These are phyloP conservation scores for Anisodus acutangulus DNA, from an alignment of 257 asterid genomes.

Conservation along the genomic window DNA sequence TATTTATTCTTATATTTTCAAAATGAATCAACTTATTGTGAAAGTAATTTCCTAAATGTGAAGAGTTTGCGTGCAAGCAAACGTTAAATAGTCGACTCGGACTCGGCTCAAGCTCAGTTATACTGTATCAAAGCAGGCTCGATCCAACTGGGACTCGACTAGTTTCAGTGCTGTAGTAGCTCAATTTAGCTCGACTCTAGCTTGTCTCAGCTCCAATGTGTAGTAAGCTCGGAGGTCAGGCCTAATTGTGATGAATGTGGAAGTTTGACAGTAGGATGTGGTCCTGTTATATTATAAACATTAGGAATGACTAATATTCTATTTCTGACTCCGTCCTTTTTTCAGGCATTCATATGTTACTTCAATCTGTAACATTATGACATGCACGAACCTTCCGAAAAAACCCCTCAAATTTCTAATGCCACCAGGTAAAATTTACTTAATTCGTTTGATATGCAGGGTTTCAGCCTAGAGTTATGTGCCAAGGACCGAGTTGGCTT, in stretches of 20 bases:
- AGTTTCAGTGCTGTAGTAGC: too few relatives aligned
- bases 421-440: constrained; percentile 17
- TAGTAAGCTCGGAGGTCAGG: too few relatives aligned
- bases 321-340: background rate
- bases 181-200: too few relatives aligned
- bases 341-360: background rate
- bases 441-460: constrained; percentile 49
- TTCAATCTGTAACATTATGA: background rate
- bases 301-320: background rate
- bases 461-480: constrained; percentile 79
- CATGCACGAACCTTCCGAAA: background rate
- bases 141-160: too few relatives aligned
- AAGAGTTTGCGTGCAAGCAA: too few relatives aligned
- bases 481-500: constrained; percentile 97
- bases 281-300: background rate
- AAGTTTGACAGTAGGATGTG: background rate
- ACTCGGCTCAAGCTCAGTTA: too few relatives aligned
- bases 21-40: too few relatives aligned
- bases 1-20: too few relatives aligned
- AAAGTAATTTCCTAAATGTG: too few relatives aligned
- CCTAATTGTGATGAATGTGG: background rate
- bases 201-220: too few relatives aligned
- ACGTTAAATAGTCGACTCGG: too few relatives aligned
- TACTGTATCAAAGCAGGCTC: too few relatives aligned
- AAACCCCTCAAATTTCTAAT: background rate